phyloP scores from a whole-genome alignment of 2,329 filamentous ascomycete species.

The Clonostachys rosea region DNA sequence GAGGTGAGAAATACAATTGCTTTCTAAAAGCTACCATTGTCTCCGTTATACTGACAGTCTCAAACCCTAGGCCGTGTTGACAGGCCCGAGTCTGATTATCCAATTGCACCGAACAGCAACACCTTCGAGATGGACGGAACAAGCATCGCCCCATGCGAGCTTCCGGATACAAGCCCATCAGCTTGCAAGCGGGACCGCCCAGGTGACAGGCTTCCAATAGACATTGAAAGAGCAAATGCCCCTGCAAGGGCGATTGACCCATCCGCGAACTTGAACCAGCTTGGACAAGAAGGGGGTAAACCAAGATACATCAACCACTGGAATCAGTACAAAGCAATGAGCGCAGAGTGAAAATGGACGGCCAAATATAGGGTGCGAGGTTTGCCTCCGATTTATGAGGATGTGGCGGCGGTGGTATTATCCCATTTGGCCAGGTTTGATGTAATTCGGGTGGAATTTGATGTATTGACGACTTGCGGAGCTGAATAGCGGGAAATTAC shows the following conservation, averaged over 20 bases:
- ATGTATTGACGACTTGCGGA: too few relatives aligned
- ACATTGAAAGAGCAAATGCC: neutral
- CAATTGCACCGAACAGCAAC: slow-evolving; percentile 14
- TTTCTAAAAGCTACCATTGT: too few relatives aligned
- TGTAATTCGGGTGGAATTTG: too few relatives aligned
- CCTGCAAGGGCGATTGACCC: slow-evolving; percentile 14
- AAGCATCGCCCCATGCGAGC: slow-evolving; percentile 20
- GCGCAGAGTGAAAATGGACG: neutral
- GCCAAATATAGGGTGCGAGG: neutral
- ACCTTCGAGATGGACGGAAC: slow-evolving; percentile 32
- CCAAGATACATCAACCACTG: slow-evolving; percentile 28
- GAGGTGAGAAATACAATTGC: slow-evolving; percentile 24
- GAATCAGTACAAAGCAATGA: slow-evolving; percentile 21
- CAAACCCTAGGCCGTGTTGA: slow-evolving; percentile 22
- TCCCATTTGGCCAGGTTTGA: too few relatives aligned
- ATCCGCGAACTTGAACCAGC: slow-evolving; percentile 24
- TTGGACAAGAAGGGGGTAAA: slow-evolving; percentile 17
- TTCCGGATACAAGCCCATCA: slow-evolving; percentile 17
- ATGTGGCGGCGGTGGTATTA: neutral
- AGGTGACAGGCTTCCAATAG: neutral
- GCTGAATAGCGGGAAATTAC: too few relatives aligned
- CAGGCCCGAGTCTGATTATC: slow-evolving; percentile 12
- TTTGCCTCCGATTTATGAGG: neutral
- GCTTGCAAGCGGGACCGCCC: slow-evolving; percentile 1
- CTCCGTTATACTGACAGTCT: too few relatives aligned